Conservation (phyloP, 768 basidiomycete genomes). For the Collybia nuda region DNA sequence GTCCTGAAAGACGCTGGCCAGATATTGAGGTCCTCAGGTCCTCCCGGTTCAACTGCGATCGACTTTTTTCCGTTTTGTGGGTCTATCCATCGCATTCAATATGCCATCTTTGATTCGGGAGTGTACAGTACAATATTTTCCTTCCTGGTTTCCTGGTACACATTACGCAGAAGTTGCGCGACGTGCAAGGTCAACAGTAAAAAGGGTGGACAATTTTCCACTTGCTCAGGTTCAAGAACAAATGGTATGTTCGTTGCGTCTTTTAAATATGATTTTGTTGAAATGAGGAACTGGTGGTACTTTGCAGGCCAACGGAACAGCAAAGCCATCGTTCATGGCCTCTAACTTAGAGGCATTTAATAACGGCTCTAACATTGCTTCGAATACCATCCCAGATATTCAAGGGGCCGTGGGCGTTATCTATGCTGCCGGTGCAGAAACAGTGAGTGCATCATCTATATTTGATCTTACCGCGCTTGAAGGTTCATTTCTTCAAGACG, state of each 20-base stretch:
- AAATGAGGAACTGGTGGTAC: neutral
- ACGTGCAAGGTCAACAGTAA: slow-evolving; percentile 4
- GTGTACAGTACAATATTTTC: slow-evolving; percentile 27
- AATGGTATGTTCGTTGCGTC: slow-evolving; percentile 24
- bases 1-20: neutral
- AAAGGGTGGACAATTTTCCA: slow-evolving; percentile 27
- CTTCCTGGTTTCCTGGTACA: slow-evolving; percentile 31
- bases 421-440: slow-evolving; percentile 31
- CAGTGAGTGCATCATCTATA: slow-evolving; percentile 22
- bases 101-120: neutral
- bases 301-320: slow-evolving; percentile 17
- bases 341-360: slow-evolving; percentile 13
- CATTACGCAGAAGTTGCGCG: slow-evolving; percentile 18
- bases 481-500: neutral
- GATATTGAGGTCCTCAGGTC: slow-evolving; percentile 25
- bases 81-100: neutral
- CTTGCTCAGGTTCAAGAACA: slow-evolving; percentile 26
- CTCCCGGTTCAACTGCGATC: slow-evolving; percentile 13
- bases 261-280: neutral
- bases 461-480: neutral
- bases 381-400: slow-evolving; percentile 12
- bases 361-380: neutral
- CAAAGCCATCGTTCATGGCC: slow-evolving; percentile 20
- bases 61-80: slow-evolving; percentile 13
- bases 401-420: slow-evolving; percentile 16